Evolutionary conservation across 2,329 filamentous ascomycete genomes (phyloP).

Genomic region (Trichoderma semiorbis): DNA sequence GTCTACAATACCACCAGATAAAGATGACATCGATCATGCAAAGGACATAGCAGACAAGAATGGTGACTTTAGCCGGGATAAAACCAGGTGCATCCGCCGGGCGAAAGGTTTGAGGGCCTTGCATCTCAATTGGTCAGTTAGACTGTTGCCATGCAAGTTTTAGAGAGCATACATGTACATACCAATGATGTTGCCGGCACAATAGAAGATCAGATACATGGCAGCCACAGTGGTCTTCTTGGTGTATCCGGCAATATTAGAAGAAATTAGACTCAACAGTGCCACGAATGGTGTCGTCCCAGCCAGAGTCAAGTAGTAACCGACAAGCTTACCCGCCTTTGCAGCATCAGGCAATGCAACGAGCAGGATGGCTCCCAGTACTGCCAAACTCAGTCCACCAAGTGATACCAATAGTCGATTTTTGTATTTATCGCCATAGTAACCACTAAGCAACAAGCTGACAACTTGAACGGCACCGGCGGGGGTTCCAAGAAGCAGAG

Average conservation of each 20-base stretch:
- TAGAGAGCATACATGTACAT: neutral
- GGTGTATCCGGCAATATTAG: neutral
- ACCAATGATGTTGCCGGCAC: neutral
- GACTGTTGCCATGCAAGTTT: neutral
- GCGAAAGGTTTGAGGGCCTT: neutral
- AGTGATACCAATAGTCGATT: neutral
- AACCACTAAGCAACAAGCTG: neutral
- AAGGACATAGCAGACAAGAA: neutral
- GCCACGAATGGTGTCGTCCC: neutral
- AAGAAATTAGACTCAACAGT: neutral
- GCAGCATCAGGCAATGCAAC: neutral
- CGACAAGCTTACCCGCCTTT: neutral
- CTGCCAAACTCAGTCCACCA: neutral
- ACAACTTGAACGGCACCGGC: neutral
- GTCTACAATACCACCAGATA: neutral
- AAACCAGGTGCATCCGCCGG: neutral
- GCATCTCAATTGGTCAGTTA: neutral
- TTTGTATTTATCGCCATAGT: neutral
- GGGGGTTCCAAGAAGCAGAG: neutral
- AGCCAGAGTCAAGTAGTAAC: neutral
- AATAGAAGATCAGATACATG: neutral
- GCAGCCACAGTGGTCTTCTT: neutral
- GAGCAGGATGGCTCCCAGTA: neutral
- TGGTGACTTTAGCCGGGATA: neutral
- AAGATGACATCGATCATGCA: neutral